Evolutionary conservation across 1,284 basidiomycete species (phyloP).

Genomic region (Stygiomarasmius scandens): DNA sequence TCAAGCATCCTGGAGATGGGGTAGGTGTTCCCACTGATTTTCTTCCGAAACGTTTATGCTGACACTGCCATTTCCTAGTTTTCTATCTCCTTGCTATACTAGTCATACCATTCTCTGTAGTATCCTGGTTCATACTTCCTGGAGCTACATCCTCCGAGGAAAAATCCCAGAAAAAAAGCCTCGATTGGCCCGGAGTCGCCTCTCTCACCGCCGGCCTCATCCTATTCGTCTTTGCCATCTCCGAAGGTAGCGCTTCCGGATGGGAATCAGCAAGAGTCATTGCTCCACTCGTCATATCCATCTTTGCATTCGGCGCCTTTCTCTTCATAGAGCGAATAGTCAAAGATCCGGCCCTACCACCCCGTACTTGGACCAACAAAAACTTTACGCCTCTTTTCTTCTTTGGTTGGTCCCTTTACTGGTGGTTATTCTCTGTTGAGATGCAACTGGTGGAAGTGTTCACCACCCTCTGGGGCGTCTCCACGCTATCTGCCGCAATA

Average conservation of each 20-base stretch:
- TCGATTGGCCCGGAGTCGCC: constrained; percentile 22
- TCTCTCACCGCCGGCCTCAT: constrained; percentile 20
- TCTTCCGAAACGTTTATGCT: too few relatives aligned
- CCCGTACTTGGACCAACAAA: constrained; percentile 20
- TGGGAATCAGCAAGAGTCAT: constrained; percentile 20
- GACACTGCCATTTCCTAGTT: too few relatives aligned
- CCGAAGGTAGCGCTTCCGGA: constrained; percentile 18
- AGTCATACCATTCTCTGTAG: constrained; percentile 17
- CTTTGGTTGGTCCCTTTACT: constrained; percentile 23
- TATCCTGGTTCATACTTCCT: constrained; percentile 22
- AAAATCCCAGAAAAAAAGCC: constrained; percentile 2
- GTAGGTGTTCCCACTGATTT: constrained; percentile 1
- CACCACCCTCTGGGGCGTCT: constrained; percentile 15
- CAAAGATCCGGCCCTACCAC: constrained; percentile 20
- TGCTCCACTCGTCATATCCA: constrained; percentile 19
- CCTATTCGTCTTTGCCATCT: constrained; percentile 22
- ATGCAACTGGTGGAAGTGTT: constrained; percentile 12
- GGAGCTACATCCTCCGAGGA: not conserved
- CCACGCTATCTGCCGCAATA: constrained; percentile 16
- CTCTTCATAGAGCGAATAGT: constrained; percentile 20
- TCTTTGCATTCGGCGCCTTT: constrained; percentile 17
- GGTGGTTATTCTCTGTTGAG: constrained; percentile 19
- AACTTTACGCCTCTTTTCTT: constrained; percentile 22
- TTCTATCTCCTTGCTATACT: constrained; percentile 1
- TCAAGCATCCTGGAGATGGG: constrained; percentile 22